Evolutionary conservation across 768 basidiomycete species (phyloP).

Genomic region (Pleurotus giganteus): DNA sequence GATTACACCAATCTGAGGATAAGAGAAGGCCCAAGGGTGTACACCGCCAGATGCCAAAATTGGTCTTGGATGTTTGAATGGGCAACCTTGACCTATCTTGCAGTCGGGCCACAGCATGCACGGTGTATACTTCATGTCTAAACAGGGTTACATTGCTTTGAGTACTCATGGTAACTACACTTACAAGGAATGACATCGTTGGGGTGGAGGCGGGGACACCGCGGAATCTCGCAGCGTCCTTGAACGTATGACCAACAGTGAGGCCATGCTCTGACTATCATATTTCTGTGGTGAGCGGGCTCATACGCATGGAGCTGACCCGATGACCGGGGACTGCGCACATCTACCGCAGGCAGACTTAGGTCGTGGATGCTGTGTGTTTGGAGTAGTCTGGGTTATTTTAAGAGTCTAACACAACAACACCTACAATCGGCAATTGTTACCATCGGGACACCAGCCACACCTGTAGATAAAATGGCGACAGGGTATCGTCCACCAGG

Average conservation of each 20-base stretch:
- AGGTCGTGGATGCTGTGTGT: slow-evolving; percentile 28
- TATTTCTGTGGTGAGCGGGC: not conserved
- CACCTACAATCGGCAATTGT: slow-evolving; percentile 40
- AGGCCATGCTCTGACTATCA: slow-evolving; percentile 16
- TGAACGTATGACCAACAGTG: slow-evolving; percentile 39
- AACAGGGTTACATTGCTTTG: not conserved
- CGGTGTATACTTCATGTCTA: slow-evolving; percentile 34
- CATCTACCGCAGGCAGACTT: not conserved
- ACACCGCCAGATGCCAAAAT: slow-evolving; percentile 15
- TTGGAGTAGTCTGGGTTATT: not conserved
- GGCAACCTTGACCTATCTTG: slow-evolving; percentile 19
- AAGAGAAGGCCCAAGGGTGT: too few species aligned
- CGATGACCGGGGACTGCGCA: not conserved
- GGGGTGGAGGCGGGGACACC: slow-evolving; percentile 30
- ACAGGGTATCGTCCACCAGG: slow-evolving; percentile 37
- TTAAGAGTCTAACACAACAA: slow-evolving; percentile 19
- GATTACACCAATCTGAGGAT: too few species aligned
- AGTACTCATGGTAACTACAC: slow-evolving; percentile 18
- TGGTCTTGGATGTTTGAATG: slow-evolving; percentile 27
- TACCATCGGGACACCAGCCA: slow-evolving; percentile 41
- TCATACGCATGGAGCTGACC: not conserved
- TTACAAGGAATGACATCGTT: slow-evolving; percentile 27
- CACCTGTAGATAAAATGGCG: slow-evolving; percentile 38
- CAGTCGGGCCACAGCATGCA: slow-evolving; percentile 32
- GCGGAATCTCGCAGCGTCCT: slow-evolving; percentile 24